Evolutionary conservation across 306 rosid genomes (phyloP), one percentile per base, ranked within the genome.

Genomic region (Prosopis cineraria): DNA sequence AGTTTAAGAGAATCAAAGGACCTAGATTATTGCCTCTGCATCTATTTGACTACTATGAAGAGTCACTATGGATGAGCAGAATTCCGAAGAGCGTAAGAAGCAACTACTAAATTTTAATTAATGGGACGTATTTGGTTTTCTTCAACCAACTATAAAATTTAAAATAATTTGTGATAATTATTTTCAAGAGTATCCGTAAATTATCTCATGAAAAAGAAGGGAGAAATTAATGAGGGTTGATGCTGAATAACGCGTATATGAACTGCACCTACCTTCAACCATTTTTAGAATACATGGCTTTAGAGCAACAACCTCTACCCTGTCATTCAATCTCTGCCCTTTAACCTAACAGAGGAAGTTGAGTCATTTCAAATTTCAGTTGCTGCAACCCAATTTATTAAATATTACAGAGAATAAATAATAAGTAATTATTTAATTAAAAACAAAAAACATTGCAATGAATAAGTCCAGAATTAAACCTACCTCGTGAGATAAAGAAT

Each of bases 221-320:
- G n/a, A 12, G 1, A 60, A 43, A 3, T n/a, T 3, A 52, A 53
- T 22, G 68, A 76, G 62, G 68, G 80, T 76, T 45, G 50, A 80
- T 29, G 59, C 25, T 45, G 73, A 86, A 79, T 48, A 47, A 66
- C 34, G 22, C 59, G 58, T 19, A 22, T 20, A 66, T 66, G 27
- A 27, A 64, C 52, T 85, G 56, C 85, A 88, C 98, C 92, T 82
- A 95, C 98, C 98, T 88, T 95, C 96, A 90, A 92, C 97, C 87
- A 95, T 83, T 86, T 80, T 89, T 74, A 95, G 80, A 76, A 86
- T 12, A 85, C 93, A 92, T 20, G 98, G 98, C 86, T 95, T 95
- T 27, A 95, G 91, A 60, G 73, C 65, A 83, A 79, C 90, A 80
- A 88, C 86, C 70, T 95, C 98, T 4, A 85, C 84, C 78, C 72